These are phyloP conservation scores for Rhodamnia argentea DNA, from an alignment of 345 rosid genomes.

Conservation along the genomic window DNA sequence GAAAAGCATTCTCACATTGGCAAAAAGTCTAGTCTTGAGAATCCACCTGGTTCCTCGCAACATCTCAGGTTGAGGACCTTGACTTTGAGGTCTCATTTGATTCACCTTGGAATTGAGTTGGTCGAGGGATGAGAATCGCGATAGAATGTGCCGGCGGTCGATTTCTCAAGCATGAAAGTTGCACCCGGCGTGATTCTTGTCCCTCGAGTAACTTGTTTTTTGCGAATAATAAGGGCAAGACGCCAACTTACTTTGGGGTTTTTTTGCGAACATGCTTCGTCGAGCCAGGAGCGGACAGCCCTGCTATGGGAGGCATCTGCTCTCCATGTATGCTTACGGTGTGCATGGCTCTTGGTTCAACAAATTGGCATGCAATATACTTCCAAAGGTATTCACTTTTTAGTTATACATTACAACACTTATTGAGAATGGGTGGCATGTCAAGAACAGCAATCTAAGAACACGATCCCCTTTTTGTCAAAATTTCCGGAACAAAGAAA, in stretches of 20 bases:
- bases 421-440: background rate
- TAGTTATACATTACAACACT: background rate
- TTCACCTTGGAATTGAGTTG: background rate
- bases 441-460: background rate
- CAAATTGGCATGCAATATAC: background rate
- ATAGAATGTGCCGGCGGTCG: background rate
- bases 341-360: background rate
- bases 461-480: background rate
- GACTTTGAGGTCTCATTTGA: background rate
- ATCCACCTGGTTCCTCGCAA: too few relatives aligned
- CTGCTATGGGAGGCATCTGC: background rate
- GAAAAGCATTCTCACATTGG: background rate
- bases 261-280: background rate
- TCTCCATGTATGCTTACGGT: background rate
- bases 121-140: fast-evolving
- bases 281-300: background rate
- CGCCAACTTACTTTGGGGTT: background rate
- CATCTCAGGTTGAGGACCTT: background rate
- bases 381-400: background rate
- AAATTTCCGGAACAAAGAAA: background rate
- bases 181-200: background rate
- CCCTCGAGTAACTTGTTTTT: background rate
- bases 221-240: background rate
- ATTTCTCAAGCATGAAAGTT: background rate
- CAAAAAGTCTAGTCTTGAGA: background rate